phyloP scores from a whole-genome alignment of 192 early-diverging fungal species.

The Backusella tuberculispora region DNA sequence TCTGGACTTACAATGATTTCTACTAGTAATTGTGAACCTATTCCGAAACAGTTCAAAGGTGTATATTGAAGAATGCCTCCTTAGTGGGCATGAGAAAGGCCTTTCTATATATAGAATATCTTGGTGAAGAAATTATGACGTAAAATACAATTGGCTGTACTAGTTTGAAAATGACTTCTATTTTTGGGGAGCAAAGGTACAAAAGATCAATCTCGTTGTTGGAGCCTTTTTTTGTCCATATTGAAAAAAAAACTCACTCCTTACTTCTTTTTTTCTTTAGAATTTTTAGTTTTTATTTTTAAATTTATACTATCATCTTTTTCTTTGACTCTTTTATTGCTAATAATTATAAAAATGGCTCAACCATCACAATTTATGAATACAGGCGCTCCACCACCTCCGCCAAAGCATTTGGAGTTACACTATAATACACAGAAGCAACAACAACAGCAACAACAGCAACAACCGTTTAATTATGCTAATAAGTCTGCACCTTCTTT shows the following conservation, averaged over 20 bases:
- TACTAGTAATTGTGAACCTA: not conserved
- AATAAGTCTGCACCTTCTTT: constrained; percentile 25
- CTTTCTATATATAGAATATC: not conserved
- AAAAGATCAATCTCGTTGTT: constrained; percentile 18
- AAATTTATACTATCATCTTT: not conserved
- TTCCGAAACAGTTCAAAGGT: not conserved
- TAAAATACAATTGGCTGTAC: not conserved
- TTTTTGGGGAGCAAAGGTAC: constrained; percentile 6
- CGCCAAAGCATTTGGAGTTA: constrained; percentile 17
- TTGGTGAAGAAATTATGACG: not conserved
- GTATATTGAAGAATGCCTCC: not conserved
- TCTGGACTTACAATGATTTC: too few relatives aligned
- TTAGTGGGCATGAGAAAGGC: not conserved
- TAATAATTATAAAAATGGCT: constrained; percentile 9
- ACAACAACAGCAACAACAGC: too few relatives aligned
- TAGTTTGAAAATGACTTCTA: not conserved
- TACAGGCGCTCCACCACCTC: not conserved
- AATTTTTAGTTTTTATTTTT: constrained; percentile 3
- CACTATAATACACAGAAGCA: not conserved
- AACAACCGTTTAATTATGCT: constrained; percentile 2
- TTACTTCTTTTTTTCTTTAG: constrained; percentile 16
- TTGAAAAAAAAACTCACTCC: constrained; percentile 24
- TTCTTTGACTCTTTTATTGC: not conserved
- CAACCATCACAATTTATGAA: constrained; percentile 20
- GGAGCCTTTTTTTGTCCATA: constrained; percentile 22